phyloP scores from a whole-genome alignment of 306 rosid species.

The Lablab purpureus region DNA sequence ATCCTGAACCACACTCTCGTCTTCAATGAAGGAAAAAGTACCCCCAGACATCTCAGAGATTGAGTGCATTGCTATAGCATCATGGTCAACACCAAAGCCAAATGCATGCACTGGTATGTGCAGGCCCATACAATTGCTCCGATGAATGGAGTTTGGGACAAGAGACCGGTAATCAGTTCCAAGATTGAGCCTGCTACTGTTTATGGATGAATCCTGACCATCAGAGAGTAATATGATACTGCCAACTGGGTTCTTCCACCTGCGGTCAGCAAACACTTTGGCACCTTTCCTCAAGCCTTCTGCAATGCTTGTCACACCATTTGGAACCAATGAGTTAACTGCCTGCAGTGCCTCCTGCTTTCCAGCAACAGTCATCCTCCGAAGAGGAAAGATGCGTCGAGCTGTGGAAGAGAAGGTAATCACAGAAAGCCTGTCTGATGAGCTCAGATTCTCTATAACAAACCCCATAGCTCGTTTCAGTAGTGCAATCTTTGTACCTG shows the following conservation, averaged over 20 bases:
- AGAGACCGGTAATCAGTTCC: constrained; percentile 63
- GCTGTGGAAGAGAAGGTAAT: constrained; percentile 87
- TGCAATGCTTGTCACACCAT: constrained; percentile 89
- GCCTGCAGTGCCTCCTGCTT: constrained; percentile 79
- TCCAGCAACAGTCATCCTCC: constrained; percentile 80
- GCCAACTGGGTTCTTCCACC: constrained; percentile 86
- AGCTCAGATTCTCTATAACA: constrained; percentile 87
- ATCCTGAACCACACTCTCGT: constrained; percentile 89
- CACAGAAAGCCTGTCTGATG: constrained; percentile 86
- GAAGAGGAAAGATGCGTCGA: constrained; percentile 85
- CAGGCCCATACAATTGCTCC: constrained; percentile 58
- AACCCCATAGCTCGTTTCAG: constrained; percentile 93
- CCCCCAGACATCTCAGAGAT: constrained; percentile 91
- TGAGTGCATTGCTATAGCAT: constrained; percentile 80
- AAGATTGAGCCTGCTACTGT: constrained; percentile 42
- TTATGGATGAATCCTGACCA: constrained; percentile 85
- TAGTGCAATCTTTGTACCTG: constrained; percentile 88
- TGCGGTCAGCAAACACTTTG: constrained; percentile 84
- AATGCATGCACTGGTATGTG: constrained; percentile 88
- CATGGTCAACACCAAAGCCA: constrained; percentile 94
- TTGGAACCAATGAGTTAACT: constrained; percentile 69
- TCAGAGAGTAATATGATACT: constrained; percentile 89
- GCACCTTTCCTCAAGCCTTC: constrained; percentile 86
- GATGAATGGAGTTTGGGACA: constrained; percentile 67
- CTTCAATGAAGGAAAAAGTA: constrained; percentile 94